A percentile compares a stretch with the other conserved stretches of the same genome.
Conservation (phyloP, 331 rosid genomes). For the Arachis monticola region DNA sequence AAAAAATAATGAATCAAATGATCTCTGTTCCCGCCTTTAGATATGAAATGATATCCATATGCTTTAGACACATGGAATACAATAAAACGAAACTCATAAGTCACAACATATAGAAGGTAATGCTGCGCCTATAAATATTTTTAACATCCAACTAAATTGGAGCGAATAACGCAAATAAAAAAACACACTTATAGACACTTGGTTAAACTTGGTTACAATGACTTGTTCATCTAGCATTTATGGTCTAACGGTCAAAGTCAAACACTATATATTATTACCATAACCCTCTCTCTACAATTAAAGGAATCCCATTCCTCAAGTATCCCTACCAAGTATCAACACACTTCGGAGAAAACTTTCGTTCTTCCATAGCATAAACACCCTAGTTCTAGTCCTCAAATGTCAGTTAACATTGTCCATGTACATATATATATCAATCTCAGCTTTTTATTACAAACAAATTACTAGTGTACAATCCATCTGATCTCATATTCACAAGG, state of each 20-base stretch:
- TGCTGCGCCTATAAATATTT: too few species aligned
- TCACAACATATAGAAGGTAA: too few species aligned
- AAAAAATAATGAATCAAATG: too few species aligned
- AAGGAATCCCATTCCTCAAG: constrained; percentile 31
- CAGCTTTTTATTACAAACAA: constrained; percentile 62
- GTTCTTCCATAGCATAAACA: constrained; percentile 48
- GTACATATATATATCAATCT: constrained; percentile 56
- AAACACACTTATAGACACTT: too few species aligned
- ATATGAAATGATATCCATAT: too few species aligned
- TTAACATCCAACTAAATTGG: too few species aligned
- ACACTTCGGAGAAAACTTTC: constrained; percentile 42
- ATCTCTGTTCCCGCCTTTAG: too few species aligned
- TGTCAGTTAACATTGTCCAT: constrained; percentile 51
- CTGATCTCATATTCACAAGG: constrained; percentile 75
- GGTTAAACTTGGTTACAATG: too few species aligned
- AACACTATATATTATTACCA: constrained; percentile 37
- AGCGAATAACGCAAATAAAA: too few species aligned
- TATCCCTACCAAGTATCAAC: constrained; percentile 47
- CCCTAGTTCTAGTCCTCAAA: constrained; percentile 51
- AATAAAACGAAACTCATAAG: too few species aligned
- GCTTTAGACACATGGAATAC: too few species aligned
- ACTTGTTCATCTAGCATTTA: too few species aligned
- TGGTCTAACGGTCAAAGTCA: constrained; percentile 23
- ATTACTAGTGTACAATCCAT: constrained; percentile 63
- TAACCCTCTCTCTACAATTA: constrained; percentile 14